Percentiles rank a stretch among this genome's conserved stretches.
Conservation (phyloP, 2,329 filamentous ascomycete species). For the Capronia epimyces region DNA sequence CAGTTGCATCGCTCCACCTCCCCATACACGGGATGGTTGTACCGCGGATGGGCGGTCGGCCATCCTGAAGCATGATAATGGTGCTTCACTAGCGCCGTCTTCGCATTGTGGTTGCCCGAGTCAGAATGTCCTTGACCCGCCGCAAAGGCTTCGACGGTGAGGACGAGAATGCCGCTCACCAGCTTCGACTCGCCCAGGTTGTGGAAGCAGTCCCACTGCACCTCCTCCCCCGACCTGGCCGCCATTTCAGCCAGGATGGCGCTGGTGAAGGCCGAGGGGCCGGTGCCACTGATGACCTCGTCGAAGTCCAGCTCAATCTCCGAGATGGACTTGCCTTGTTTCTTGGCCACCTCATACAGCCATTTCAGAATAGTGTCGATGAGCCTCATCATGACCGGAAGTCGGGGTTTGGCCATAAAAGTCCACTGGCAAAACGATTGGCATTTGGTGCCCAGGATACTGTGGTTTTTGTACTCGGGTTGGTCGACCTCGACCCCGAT, state of each 20-base stretch:
- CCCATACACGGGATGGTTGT: conserved; percentile 62
- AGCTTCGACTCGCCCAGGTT: conserved; percentile 61
- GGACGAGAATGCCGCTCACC: conserved; percentile 58
- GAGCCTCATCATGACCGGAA: conserved; percentile 63
- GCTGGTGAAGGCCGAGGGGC: conserved; percentile 63
- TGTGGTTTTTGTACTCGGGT: conserved; percentile 58
- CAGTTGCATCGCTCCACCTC: conserved; percentile 69
- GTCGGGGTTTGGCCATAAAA: conserved; percentile 62
- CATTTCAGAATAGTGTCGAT: conserved; percentile 64
- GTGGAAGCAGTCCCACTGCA: conserved; percentile 63
- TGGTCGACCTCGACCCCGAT: conserved; percentile 67
- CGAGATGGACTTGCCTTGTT: conserved; percentile 55
- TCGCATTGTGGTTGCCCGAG: conserved; percentile 63
- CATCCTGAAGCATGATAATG: conserved; percentile 70
- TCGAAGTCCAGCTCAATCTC: conserved; percentile 65
- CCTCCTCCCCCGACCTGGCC: conserved; percentile 38
- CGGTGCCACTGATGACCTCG: conserved; percentile 67
- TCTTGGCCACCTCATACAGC: conserved; percentile 55
- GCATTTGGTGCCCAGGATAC: conserved; percentile 62
- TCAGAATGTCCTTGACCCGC: conserved; percentile 69
- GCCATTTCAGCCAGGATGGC: conserved; percentile 63
- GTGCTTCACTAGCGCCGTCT: conserved; percentile 64
- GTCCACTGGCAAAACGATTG: conserved; percentile 71
- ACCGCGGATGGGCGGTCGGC: conserved; percentile 62
- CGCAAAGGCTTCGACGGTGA: conserved; percentile 67